Evolutionary conservation across 2,329 filamentous ascomycete genomes (phyloP), one percentile per base, ranked within the genome.

Genomic region (Leptographium radiaticola): DNA sequence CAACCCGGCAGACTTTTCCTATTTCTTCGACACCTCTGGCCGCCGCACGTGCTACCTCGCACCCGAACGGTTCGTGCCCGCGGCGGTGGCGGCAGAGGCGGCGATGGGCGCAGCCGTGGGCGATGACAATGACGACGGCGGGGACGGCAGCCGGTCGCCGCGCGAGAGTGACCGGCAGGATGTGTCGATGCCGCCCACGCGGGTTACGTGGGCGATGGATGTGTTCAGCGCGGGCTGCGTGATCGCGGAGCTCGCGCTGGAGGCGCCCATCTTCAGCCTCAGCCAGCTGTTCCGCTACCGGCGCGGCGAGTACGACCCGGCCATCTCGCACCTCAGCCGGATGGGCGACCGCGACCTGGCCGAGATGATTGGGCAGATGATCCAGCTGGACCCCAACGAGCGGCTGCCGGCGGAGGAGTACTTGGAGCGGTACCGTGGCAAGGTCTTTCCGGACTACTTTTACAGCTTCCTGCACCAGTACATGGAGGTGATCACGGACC

Each of bases 381-480:
- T 98, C 57, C 87, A 95, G 65, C 74, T 96, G 9, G 87, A 97
- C 60, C 91, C 94, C 0, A 85, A 95, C 67, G 88, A 88, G 61
- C 81, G 93, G 60, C 95, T 95, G 66, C 89, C 89, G 18, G 91
- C 93, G 2, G 89, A 96, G 55, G 88, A 97, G 63, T 97, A 96
- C 60, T 74, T 98, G 11, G 85, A 89, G 25, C 91, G 95, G 62
- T 97, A 88, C 82, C 87, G 89, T 62, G 81, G 80, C 48, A 96
- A 91, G 64, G 88, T 91, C 4, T 98, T 98, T 59, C 94, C 93
- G 0, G 81, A 87, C 55, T 98, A 98, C 69, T 98, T 98, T 63
- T 97, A 96, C 73, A 94, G 82, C 65, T 97, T 98, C 65, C 75
- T 98, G 36, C 93, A 98, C 65, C 90, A 96, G 63, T 95, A 98